Base-by-base conservation (phyloP, 352 stramenopile species). In the Pythium insidiosum region DNA sequence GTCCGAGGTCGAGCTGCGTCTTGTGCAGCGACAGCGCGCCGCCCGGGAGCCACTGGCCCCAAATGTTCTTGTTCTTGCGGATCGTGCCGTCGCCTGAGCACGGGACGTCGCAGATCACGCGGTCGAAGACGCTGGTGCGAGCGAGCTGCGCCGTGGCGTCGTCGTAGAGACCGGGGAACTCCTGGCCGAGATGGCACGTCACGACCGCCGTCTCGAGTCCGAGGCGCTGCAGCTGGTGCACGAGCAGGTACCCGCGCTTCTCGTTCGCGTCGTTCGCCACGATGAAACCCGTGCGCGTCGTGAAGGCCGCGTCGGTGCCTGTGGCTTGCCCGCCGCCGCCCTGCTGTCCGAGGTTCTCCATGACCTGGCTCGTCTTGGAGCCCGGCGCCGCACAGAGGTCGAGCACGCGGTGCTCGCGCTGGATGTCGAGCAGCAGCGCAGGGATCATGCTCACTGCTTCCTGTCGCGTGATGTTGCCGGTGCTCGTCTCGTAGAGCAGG, bases 381-480 rank as follows among this genome's bases (percentile, higher is more conserved):
- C 97, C 97, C 1, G 97, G 97, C 6, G 96, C 95, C 9, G 97
- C 95, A 44, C 77, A 88, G 53, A 92, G 58, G 29, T 92, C 75
- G 20, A 89, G 50, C 24, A 83, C 68, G 18, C 58, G 54, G 46
- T 98, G 82, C 39, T 95, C 55, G 11, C 70, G 74, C 50, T 97
- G 60, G 5, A 96, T 83, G 56, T 95, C 70, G n/a, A 99, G 75
- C 40, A 99, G 82, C 23, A 99, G 73, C 0, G 95, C 95, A 0
- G 96, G 96, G 21, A 99, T 71, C 95, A 99, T 99, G 48, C 81
- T 97, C 38, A 97, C 97, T 2, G 96, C 76, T 58, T 99, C 97
- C 69, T 99, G 96, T 6, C 97, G 83, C 47, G 88, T 97, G 16
- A 99, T 75, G 38, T 83, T 92, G 19, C 96, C 93, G 19, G 78